These are phyloP conservation scores for Leonotis leonurus DNA, from an alignment of 257 asterid genomes.

Conservation along the genomic window DNA sequence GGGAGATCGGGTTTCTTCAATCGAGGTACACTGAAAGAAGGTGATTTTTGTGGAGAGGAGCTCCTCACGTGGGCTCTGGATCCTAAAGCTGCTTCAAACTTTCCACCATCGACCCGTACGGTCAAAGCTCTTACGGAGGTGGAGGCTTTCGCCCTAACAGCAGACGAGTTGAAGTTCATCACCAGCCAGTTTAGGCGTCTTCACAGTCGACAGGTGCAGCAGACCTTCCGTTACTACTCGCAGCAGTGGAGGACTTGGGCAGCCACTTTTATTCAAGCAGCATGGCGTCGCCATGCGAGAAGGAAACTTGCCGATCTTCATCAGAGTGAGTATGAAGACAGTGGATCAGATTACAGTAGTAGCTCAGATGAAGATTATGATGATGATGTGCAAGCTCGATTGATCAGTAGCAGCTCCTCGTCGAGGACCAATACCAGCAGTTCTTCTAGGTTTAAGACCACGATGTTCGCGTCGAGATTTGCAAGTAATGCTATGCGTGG, in stretches of 20 bases:
- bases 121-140: conserved; percentile 90
- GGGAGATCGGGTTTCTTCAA: conserved; percentile 96
- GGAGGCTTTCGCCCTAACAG: conserved; percentile 87
- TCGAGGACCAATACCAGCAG: conserved; percentile 24
- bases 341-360: conserved; percentile 13
- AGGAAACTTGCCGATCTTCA: conserved; percentile 57
- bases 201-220: conserved; percentile 95
- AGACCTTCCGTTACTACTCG: conserved; percentile 85
- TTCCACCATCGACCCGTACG: conserved; percentile 90
- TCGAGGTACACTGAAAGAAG: conserved; percentile 68
- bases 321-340: conserved; percentile 34
- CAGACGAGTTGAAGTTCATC: conserved; percentile 81
- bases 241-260: conserved; percentile 99
- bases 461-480: conserved; percentile 59
- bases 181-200: conserved; percentile 85
- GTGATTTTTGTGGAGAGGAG: conserved; percentile 96
- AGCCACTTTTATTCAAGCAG: conserved; percentile 87
- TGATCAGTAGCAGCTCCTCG: conserved; percentile 23
- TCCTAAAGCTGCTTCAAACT: conserved; percentile 72
- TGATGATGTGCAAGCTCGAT: conserved; percentile 24
- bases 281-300: conserved; percentile 74
- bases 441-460: conserved; percentile 38
- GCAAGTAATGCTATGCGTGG: conserved; percentile 75
- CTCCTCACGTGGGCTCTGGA: conserved; percentile 97
- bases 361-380: conserved; percentile 14